Conservation (phyloP, 257 asterid genomes). For the Solanum ossicruentum region DNA sequence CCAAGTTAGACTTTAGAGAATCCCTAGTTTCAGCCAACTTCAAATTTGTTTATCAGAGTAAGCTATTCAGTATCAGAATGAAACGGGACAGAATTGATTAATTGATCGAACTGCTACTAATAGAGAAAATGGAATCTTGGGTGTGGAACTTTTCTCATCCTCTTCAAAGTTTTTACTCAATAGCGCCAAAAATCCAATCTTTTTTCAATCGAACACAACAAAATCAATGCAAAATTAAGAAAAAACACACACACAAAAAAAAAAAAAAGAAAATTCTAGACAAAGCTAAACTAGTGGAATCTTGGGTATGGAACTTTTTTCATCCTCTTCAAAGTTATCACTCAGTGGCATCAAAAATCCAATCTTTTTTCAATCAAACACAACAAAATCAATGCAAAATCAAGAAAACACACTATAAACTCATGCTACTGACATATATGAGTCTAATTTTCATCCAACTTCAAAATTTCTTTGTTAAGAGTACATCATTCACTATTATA, state of each 20-base stretch:
- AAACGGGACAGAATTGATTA: neutral
- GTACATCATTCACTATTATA: no score
- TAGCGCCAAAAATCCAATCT: slow-evolving; percentile 32
- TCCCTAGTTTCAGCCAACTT: neutral
- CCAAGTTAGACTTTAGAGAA: neutral
- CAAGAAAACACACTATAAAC: no score
- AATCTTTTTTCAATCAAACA: neutral
- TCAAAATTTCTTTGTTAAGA: no score
- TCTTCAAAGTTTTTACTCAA: slow-evolving; percentile 40
- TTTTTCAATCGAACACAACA: neutral
- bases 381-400: neutral
- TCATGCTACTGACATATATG: no score
- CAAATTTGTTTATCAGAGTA: neutral
- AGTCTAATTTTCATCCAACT: no score
- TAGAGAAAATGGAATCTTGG: slow-evolving; percentile 23
- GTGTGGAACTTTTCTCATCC: slow-evolving; percentile 26
- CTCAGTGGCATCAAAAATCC: slow-evolving; percentile 41
- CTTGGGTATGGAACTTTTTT: slow-evolving; percentile 5
- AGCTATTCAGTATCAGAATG: no score
- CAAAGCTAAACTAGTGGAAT: no score
- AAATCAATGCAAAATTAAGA: neutral
- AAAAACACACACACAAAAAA: no score
- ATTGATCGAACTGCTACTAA: neutral
- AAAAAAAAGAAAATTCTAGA: no score
- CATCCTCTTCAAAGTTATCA: slow-evolving; percentile 37